phyloP scores from a whole-genome alignment of 2,329 filamentous ascomycete species.

The Phaeosphaeriaceae sp. region DNA sequence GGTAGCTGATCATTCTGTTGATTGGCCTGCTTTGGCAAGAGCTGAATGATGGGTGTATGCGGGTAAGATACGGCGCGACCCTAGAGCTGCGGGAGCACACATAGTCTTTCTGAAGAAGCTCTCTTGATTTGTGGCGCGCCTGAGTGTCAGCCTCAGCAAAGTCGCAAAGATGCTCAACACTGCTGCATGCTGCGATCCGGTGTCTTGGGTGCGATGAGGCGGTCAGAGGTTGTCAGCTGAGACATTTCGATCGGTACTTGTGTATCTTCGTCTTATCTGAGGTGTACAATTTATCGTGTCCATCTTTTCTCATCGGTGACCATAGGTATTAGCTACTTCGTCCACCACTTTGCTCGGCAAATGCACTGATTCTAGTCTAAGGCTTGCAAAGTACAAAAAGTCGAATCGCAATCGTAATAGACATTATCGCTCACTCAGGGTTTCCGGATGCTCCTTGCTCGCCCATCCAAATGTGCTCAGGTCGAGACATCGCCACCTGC shows the following conservation, averaged over 20 bases:
- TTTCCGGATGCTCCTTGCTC: not conserved
- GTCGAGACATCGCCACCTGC: not conserved
- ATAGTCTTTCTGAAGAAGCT: not conserved
- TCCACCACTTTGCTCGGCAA: not conserved
- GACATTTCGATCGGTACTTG: not conserved
- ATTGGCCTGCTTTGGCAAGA: constrained; percentile 12
- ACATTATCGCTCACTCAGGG: not conserved
- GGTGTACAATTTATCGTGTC: not conserved
- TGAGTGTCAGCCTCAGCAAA: not conserved
- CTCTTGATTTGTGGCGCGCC: not conserved
- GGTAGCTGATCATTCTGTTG: not conserved
- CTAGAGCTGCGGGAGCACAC: constrained; percentile 1
- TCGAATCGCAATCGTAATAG: not conserved
- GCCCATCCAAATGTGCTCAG: not conserved
- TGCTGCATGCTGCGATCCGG: not conserved
- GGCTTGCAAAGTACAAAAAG: not conserved
- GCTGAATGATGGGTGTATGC: constrained; percentile 12
- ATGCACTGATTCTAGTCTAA: not conserved
- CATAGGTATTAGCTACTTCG: not conserved
- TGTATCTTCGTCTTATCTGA: not conserved
- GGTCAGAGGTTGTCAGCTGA: not conserved
- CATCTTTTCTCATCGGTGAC: not conserved
- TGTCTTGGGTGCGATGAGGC: not conserved
- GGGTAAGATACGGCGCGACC: constrained; percentile 19
- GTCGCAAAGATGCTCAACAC: not conserved